phyloP scores from a whole-genome alignment of 2,329 filamentous ascomycete species.

The Zalaria obscura region DNA sequence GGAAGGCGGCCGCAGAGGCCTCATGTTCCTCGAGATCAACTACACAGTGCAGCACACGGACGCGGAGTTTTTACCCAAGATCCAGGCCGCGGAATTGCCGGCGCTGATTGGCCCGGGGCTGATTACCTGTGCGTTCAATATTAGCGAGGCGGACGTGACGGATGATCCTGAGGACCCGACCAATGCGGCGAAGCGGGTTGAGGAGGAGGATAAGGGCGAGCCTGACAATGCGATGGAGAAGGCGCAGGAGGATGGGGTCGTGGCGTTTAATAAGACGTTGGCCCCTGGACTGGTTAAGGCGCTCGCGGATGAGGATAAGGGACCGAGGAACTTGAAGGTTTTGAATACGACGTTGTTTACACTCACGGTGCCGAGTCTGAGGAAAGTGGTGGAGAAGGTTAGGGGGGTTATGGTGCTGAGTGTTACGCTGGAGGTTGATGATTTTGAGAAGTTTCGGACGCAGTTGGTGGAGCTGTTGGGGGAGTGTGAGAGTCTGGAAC shows the following conservation, averaged over 20 bases:
- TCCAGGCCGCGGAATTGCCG: conserved; percentile 23
- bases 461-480: conserved; percentile 18
- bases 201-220: conserved; percentile 12
- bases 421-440: conserved; percentile 22
- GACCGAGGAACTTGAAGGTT: conserved; percentile 19
- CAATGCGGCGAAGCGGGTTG: conserved; percentile 12
- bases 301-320: conserved; percentile 18
- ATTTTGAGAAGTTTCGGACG: conserved; percentile 19
- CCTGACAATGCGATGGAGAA: conserved; percentile 13
- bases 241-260: conserved; percentile 18
- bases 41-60: conserved; percentile 33
- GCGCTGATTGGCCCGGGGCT: conserved; percentile 21
- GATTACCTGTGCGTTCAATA: conserved; percentile 24
- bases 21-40: conserved; percentile 32
- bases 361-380: conserved; percentile 19
- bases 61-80: conserved; percentile 25
- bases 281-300: conserved; percentile 15
- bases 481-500: conserved; percentile 19
- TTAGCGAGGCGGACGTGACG: conserved; percentile 18
- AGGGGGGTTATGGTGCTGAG: conserved; percentile 24
- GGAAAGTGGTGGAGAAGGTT: conserved; percentile 20
- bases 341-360: conserved; percentile 29
- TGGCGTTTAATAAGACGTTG: conserved; percentile 20
- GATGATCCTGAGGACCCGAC: conserved; percentile 10
- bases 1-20: conserved; percentile 9